Conservation (phyloP, 768 basidiomycete species). For the Xerocomus brunneocitrinus region DNA sequence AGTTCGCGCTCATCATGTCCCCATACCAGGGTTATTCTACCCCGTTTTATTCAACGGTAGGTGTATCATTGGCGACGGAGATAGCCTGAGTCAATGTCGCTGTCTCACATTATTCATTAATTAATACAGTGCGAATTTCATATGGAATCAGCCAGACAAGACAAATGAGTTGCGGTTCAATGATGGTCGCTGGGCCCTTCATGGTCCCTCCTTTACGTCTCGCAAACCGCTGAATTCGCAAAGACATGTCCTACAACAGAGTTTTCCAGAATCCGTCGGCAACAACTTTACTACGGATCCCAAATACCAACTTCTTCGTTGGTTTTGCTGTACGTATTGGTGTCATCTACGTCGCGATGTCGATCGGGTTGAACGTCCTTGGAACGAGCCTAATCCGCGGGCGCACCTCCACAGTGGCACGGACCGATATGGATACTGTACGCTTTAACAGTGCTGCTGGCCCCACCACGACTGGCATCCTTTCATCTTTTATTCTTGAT, state of each 20-base stretch:
- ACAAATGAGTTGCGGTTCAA: too few relatives aligned
- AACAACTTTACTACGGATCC: constrained; percentile 7
- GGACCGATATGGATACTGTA: neutral
- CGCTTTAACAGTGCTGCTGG: neutral
- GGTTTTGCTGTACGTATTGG: constrained; percentile 8
- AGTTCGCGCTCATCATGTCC: too few relatives aligned
- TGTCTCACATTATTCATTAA: too few relatives aligned
- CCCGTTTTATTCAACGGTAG: too few relatives aligned
- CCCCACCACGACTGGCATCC: neutral
- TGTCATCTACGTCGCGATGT: constrained; percentile 4
- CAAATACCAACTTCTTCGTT: constrained; percentile 1
- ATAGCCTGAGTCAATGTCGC: too few relatives aligned
- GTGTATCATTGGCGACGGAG: too few relatives aligned
- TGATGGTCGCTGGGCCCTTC: too few relatives aligned
- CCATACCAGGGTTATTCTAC: too few relatives aligned
- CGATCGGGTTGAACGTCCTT: constrained; percentile 3
- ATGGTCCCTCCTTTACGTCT: neutral
- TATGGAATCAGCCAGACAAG: too few relatives aligned
- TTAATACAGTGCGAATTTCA: too few relatives aligned
- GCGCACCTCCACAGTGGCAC: neutral
- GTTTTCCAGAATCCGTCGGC: constrained; percentile 15
- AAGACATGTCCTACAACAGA: constrained; percentile 1
- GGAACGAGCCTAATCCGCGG: constrained; percentile 7
- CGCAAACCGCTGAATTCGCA: neutral
- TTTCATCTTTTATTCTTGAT: neutral